Evolutionary conservation across 2,329 filamentous ascomycete species (phyloP), one percentile per base, ranked within the genome.

Genomic region (Bisporella sp.): DNA sequence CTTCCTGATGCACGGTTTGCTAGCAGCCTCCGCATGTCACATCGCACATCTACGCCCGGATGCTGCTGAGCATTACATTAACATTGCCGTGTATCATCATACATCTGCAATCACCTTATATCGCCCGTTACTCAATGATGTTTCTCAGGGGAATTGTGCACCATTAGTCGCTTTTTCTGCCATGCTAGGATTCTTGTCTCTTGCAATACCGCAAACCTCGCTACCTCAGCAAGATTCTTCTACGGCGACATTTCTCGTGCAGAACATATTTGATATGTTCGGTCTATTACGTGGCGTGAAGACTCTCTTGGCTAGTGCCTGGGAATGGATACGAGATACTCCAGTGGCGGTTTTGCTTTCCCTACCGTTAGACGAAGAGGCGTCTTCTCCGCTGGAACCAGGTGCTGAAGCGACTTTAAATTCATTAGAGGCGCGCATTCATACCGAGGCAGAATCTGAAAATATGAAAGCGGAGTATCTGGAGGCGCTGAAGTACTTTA

Each of bases 21-120:
- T 60, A 13, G 55, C 58, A 30, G 33, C 57, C 3, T 45, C 57
- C 6, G 58, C 57, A 5, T 35, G 55, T 5, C 58, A 60, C 41
- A n/a, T 42, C 8, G 41, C 41, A n/a, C 29, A 42, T 21, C 41
- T 39, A 13, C 35, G 35, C 9, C 9, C 35, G 13, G 35, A 39
- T 2, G 35, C 35, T 9, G 35, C 9, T 13, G 35, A 39, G 13
- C 13, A 39, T 39, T 39, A 39, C 13, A 13, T 9, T 13, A 39
- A 39, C 35, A 9, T 39, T 39, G 35, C 35, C 2, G 9, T 39
- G 35, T 13, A 39, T 13, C 35, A 39, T 13, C 13, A 39, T 13
- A 39, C 35, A 9, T 9, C 35, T 13, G 35, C 35, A 39, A 39
- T 39, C 13, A 11, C 35, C 9, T 13, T 39, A 13, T 39, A 11